Base-by-base conservation (phyloP, 2,329 filamentous ascomycete species). In the Periconia sp. region DNA sequence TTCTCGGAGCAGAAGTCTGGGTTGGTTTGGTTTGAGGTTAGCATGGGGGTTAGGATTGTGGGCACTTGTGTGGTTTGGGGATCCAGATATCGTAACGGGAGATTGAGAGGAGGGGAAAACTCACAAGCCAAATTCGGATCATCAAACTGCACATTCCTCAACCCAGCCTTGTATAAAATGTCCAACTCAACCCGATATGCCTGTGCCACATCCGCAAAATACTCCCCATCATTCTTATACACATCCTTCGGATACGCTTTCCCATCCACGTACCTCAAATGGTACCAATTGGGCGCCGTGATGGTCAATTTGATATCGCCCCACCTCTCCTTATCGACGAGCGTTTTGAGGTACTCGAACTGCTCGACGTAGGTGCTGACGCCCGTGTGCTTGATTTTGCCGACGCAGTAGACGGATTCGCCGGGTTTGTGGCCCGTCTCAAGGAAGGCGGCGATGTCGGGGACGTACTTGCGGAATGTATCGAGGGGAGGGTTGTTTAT, bases 301-400 rank as follows among this genome's bases (percentile, higher is more conserved):
- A 88, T 77, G 35, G 85, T 88, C 63, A 88, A 78, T 76, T 89
- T 87, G 68, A 85, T 81, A 52, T 86, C 82, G 49, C 82, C 82
- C 62, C 85, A 82, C 48, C 81, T 74, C 23, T 86, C 81, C 19
- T 82, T 74, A 0, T 85, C 80, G 1, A 88, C 77, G 6, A 82
- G 65, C 30, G 68, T 77, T 65, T 85, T 82, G 20, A 88, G 71
- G 56, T 80, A 83, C 56, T 83, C 79, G 64, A 84, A 81, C 63
- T 86, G 81, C 33, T 79, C 78, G 13, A 82, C 64, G 61, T 84
- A 84, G 47, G 78, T 80, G 54, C 77, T 81, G 51, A 66, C 65
- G 2, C 82, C 80, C 37, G 77, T 77, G 58, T 84, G 81, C 62
- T 75, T 79, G 62, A 84, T 81, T 70, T 84, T 85, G 56, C 79